Conservation (phyloP, 2,329 filamentous ascomycete genomes). For the Helminthosporium solani region DNA sequence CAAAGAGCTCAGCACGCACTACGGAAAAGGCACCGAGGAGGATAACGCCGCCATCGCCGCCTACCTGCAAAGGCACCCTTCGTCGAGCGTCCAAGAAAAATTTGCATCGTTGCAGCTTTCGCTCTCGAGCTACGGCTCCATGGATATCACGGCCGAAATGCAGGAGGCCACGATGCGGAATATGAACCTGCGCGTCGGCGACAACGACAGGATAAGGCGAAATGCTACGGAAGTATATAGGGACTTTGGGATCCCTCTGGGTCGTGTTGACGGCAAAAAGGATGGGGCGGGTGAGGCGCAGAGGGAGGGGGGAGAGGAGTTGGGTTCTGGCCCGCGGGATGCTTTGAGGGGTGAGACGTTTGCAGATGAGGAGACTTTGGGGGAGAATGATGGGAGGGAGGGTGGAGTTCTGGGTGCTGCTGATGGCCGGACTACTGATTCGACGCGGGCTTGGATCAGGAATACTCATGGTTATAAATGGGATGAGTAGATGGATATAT, state of each 20-base stretch:
- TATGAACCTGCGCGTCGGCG: neutral
- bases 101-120: neutral
- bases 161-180: neutral
- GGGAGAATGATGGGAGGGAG: no score
- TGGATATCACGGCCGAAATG: neutral
- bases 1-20: conserved; percentile 21
- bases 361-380: no score
- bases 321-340: no score
- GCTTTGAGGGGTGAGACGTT: no score
- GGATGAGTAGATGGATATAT: no score
- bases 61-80: conserved; percentile 18
- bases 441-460: no score
- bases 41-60: conserved; percentile 21
- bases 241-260: neutral
- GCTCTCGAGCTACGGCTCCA: neutral
- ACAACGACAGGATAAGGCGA: neutral
- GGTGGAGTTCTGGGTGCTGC: no score
- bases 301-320: no score
- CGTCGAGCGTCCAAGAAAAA: conserved; percentile 9
- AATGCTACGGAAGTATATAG: neutral
- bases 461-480: no score
- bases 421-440: no score
- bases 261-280: no score
- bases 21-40: conserved; percentile 19
- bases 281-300: no score